Evolutionary conservation across 2,329 filamentous ascomycete species (phyloP).

Genomic region (Proliferodiscus dingleyae): DNA sequence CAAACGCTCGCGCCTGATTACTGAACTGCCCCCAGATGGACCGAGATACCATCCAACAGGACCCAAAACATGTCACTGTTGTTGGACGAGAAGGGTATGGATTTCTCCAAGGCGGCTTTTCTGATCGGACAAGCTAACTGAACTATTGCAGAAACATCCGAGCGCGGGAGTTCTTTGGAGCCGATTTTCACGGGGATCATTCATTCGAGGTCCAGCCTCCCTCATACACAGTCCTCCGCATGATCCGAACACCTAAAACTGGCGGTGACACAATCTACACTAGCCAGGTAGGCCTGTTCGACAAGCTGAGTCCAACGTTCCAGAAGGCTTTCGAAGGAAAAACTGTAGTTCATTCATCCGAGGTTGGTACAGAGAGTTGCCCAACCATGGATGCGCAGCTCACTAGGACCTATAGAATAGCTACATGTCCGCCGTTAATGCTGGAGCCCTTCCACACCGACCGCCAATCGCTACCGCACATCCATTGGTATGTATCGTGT

Average conservation of each 20-base stretch:
- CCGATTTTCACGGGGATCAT: slow-evolving; percentile 45
- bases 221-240: slow-evolving; percentile 43
- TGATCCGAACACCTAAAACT: slow-evolving; percentile 56
- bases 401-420: too few relatives aligned
- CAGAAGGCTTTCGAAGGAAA: slow-evolving; percentile 40
- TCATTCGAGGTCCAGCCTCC: slow-evolving; percentile 47
- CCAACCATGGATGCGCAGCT: too few relatives aligned
- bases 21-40: slow-evolving; percentile 33
- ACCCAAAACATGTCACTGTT: slow-evolving; percentile 31
- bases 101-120: background rate
- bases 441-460: slow-evolving; percentile 37
- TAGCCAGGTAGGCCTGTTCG: slow-evolving; percentile 45
- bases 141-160: background rate
- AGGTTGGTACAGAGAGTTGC: too few relatives aligned
- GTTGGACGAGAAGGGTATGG: background rate
- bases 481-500: slow-evolving; percentile 27
- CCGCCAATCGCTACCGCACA: slow-evolving; percentile 44
- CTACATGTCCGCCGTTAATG: slow-evolving; percentile 31
- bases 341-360: slow-evolving; percentile 36
- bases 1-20: slow-evolving; percentile 6
- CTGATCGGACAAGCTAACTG: background rate
- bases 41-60: slow-evolving; percentile 33
- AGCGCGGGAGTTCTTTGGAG: background rate
- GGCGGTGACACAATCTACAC: slow-evolving; percentile 65
- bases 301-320: slow-evolving; percentile 39